These are phyloP conservation scores for Abrus precatorius DNA, from an alignment of 306 rosid species.

Conservation along the genomic window DNA sequence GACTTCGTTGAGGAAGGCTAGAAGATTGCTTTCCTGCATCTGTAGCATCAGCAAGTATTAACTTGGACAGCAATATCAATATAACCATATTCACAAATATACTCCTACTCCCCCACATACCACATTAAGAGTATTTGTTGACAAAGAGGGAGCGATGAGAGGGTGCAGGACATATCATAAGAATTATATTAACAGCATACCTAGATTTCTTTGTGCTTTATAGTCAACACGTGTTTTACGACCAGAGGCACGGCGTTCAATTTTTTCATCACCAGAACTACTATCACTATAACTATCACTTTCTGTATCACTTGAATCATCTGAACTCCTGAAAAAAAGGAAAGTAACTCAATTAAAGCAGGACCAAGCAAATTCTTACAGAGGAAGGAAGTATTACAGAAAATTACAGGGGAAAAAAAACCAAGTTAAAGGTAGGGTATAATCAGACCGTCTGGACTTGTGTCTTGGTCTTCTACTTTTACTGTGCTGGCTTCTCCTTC, in stretches of 20 bases:
- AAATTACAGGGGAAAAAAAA: neutral
- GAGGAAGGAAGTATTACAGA: constrained; percentile 9
- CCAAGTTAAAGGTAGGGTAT: constrained; percentile 32
- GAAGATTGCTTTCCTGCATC: constrained; percentile 60
- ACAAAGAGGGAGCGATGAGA: neutral
- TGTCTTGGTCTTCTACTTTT: constrained; percentile 68
- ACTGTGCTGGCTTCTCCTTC: constrained; percentile 63
- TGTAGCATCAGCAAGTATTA: constrained; percentile 55
- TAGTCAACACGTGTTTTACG: constrained; percentile 56
- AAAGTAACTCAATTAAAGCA: constrained; percentile 48
- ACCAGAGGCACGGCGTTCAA: constrained; percentile 49
- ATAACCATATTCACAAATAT: constrained; percentile 34
- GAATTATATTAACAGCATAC: constrained; percentile 50
- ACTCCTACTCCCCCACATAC: neutral
- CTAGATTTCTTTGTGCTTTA: constrained; percentile 55
- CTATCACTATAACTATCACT: constrained; percentile 68
- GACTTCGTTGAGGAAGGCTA: constrained; percentile 42
- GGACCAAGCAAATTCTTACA: constrained; percentile 42
- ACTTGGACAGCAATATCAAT: constrained; percentile 43
- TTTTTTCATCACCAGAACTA: constrained; percentile 69
- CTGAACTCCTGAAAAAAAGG: constrained; percentile 65
- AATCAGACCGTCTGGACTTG: constrained; percentile 70
- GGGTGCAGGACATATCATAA: neutral
- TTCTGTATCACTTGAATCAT: constrained; percentile 71
- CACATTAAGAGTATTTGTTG: neutral